These are phyloP conservation scores for Coffea humblotiana DNA, from an alignment of 305 asterid genomes.

Conservation along the genomic window DNA sequence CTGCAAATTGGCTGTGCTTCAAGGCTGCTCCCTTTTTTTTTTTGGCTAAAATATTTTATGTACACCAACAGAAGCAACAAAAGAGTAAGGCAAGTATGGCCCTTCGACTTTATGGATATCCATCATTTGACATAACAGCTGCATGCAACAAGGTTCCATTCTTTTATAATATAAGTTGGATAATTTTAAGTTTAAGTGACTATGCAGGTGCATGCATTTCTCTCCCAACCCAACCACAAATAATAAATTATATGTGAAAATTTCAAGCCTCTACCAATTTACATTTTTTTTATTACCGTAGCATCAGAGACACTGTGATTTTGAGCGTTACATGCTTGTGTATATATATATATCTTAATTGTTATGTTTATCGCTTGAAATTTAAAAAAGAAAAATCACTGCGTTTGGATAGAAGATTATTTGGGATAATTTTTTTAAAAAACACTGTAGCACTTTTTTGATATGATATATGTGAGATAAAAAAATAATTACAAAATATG, in stretches of 20 bases:
- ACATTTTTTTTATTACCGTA: too few species aligned
- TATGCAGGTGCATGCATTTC: background rate
- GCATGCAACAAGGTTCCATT: background rate
- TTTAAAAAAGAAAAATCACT: too few species aligned
- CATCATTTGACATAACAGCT: background rate
- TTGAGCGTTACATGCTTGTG: too few species aligned
- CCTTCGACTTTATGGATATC: background rate
- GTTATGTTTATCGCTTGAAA: too few species aligned
- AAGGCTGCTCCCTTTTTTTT: background rate
- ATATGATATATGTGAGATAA: too few species aligned
- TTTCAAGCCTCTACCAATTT: background rate
- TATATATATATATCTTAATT: too few species aligned
- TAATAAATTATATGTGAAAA: too few species aligned
- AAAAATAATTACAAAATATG: too few species aligned
- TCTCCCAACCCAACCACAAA: background rate
- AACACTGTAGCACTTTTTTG: too few species aligned
- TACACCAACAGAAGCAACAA: background rate
- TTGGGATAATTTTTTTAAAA: too few species aligned
- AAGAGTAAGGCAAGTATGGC: background rate
- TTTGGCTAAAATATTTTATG: background rate
- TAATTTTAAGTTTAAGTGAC: background rate
- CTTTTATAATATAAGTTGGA: background rate
- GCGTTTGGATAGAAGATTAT: too few species aligned
- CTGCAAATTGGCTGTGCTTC: background rate
- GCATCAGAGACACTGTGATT: too few species aligned